Evolutionary conservation across 371 early-diverging fungal genomes (phyloP), one percentile per base, ranked within the genome.

Genomic region (Entomophthora muscae): DNA sequence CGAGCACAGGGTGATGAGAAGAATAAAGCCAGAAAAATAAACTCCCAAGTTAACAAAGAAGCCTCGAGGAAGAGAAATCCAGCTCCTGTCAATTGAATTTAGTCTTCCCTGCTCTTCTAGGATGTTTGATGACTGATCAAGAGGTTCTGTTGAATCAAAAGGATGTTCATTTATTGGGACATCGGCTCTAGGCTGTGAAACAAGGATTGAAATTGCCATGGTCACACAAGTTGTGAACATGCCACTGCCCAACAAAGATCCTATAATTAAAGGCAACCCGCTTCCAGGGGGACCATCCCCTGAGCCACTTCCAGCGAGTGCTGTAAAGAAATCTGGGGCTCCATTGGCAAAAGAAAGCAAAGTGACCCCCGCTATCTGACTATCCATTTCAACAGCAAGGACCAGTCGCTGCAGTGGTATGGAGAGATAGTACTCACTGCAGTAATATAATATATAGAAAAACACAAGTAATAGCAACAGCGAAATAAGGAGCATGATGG

Each of bases 251-350:
- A 68, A 17, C 22, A 60, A 26, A 1, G 56, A 53, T 21, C 68
- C 60, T 2, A 68, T 28, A n/a, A 66, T 42, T 12, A 68, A 52
- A 27, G 63, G 31, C 0, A 61, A 61, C 21, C 13, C 31, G 28
- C 28, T 55, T 42, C 42, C 42, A 42, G 42, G 42, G 42, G 42
- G 64, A 27, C 52, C 2, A 23, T 64, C 59, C 2, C 61, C 68
- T 52, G 32, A 60, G 17, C 29, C 23, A 32, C 42, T 63, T 10
- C 63, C 66, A 2, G 62, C 54, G 22, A 68, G 22, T 7, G 66
- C 54, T 27, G 68, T 68, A 52, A 68, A 68, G 22, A 68, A 68
- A 53, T 68, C 68, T 17, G 68, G 68, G 0, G 68, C 68, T 13
- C 68, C 64, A 33, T 68, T 68, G 3, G 60, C 68, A 53, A 68